phyloP scores from a whole-genome alignment of 1,284 basidiomycete species.

The Ustilago trichophora region DNA sequence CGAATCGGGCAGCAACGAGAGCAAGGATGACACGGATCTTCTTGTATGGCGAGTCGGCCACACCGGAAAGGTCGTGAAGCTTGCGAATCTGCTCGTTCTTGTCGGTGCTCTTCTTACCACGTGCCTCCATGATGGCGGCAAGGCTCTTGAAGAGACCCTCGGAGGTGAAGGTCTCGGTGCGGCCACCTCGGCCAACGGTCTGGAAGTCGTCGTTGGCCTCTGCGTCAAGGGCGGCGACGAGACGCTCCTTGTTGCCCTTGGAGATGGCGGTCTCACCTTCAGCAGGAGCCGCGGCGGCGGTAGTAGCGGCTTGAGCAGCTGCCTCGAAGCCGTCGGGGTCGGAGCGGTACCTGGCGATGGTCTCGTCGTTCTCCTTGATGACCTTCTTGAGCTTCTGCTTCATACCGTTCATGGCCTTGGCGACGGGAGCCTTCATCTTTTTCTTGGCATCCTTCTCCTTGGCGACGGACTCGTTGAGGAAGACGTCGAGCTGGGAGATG shows the following conservation, averaged over 20 bases:
- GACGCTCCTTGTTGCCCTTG: slow-evolving; percentile 70
- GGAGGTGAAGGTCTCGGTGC: slow-evolving; percentile 81
- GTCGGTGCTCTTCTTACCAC: slow-evolving; percentile 97
- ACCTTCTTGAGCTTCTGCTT: slow-evolving; percentile 96
- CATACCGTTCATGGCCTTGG: slow-evolving; percentile 92
- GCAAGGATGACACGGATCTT: slow-evolving; percentile 92
- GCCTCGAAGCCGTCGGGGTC: slow-evolving; percentile 80
- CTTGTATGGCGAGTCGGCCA: slow-evolving; percentile 84
- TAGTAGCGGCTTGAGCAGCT: slow-evolving; percentile 67
- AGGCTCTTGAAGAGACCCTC: slow-evolving; percentile 94
- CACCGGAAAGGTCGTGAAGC: slow-evolving; percentile 85
- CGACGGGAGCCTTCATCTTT: slow-evolving; percentile 95
- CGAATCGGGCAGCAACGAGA: slow-evolving; percentile 92
- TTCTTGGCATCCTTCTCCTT: slow-evolving; percentile 82
- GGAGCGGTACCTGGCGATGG: slow-evolving; percentile 80
- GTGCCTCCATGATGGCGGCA: slow-evolving; percentile 88
- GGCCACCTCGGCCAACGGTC: slow-evolving; percentile 90
- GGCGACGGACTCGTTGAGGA: slow-evolving; percentile 77
- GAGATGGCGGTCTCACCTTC: slow-evolving; percentile 69
- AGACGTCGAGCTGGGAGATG: slow-evolving; percentile 79
- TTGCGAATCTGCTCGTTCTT: slow-evolving; percentile 92
- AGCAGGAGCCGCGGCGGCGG: slow-evolving; percentile 69
- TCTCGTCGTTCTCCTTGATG: slow-evolving; percentile 85
- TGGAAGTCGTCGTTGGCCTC: slow-evolving; percentile 80
- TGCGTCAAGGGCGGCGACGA: slow-evolving; percentile 56